Percentiles rank a stretch among this genome's conserved stretches.
phyloP scores from a whole-genome alignment of 129 eudicot species.

The Centaurea solstitialis region DNA sequence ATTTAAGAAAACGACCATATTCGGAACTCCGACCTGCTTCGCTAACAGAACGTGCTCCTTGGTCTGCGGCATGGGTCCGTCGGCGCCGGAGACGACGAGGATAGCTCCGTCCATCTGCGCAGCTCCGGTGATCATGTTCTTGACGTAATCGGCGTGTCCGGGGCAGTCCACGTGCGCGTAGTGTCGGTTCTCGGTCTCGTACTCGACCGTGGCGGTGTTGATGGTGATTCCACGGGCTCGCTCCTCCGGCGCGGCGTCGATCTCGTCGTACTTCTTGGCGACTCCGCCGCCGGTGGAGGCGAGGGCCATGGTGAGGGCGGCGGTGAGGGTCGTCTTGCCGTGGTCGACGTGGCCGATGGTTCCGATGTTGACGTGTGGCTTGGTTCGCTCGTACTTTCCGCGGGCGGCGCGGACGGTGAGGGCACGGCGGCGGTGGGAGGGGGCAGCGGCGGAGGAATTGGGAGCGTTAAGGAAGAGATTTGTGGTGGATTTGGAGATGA shows the following conservation, averaged over 20 bases:
- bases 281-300: conserved; percentile 61
- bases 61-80: conserved; percentile 93
- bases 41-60: conserved; percentile 79
- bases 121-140: conserved; percentile 84
- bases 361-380: conserved; percentile 89
- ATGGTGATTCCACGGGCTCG: conserved; percentile 89
- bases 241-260: conserved; percentile 92
- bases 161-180: conserved; percentile 94
- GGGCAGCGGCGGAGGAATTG: conserved; percentile 30
- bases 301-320: conserved; percentile 86
- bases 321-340: conserved; percentile 89
- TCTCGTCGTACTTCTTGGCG: conserved; percentile 82
- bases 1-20: conserved; percentile 73
- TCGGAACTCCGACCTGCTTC: conserved; percentile 83
- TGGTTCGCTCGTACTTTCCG: conserved; percentile 78
- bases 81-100: conserved; percentile 82
- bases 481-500: conserved; percentile 43
- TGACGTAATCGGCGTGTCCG: conserved; percentile 79
- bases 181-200: conserved; percentile 82
- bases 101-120: conserved; percentile 97
- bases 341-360: conserved; percentile 98
- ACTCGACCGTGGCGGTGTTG: conserved; percentile 88
- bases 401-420: conserved; percentile 78
- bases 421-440: conserved; percentile 34
- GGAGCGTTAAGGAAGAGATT: conserved; percentile 34